Evolutionary conservation across 352 stramenopile genomes (phyloP).

Genomic region (Globisporangium middletonii): DNA sequence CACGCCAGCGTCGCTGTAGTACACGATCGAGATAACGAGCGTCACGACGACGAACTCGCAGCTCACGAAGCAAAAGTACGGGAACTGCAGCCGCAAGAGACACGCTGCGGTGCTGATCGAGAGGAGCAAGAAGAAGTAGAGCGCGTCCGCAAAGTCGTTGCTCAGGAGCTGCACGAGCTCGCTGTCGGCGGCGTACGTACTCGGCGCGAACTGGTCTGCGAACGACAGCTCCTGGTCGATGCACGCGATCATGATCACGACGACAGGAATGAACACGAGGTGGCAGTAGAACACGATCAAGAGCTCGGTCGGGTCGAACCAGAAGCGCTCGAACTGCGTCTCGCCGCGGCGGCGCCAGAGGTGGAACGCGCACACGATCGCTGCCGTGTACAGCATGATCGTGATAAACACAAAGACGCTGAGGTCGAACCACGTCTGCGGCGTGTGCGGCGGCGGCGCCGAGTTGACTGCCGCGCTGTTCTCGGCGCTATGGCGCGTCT

Average conservation of each 20-base stretch:
- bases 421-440: slow-evolving; percentile 18
- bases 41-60: slow-evolving; percentile 33
- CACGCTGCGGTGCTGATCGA: slow-evolving; percentile 27
- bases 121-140: slow-evolving; percentile 46
- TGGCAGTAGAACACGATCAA: slow-evolving; percentile 41
- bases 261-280: slow-evolving; percentile 27
- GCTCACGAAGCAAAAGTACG: slow-evolving; percentile 35
- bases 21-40: slow-evolving; percentile 20
- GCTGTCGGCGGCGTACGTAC: not conserved
- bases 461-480: slow-evolving; percentile 1
- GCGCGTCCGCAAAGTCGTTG: slow-evolving; percentile 26
- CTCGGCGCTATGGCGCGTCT: slow-evolving; percentile 6
- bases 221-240: slow-evolving; percentile 29
- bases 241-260: slow-evolving; percentile 26
- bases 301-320: slow-evolving; percentile 36
- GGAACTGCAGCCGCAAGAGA: slow-evolving; percentile 50
- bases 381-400: slow-evolving; percentile 23
- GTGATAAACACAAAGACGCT: slow-evolving; percentile 19
- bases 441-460: not conserved
- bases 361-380: slow-evolving; percentile 17
- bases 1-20: slow-evolving; percentile 13
- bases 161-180: slow-evolving; percentile 23
- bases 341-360: slow-evolving; percentile 24
- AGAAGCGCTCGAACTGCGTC: slow-evolving; percentile 24
- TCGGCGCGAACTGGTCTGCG: slow-evolving; percentile 6